Percentiles rank a stretch among this genome's conserved stretches.
Evolutionary conservation across 371 early-diverging fungal species (phyloP).

Genomic region (Haplosporangium sp.): DNA sequence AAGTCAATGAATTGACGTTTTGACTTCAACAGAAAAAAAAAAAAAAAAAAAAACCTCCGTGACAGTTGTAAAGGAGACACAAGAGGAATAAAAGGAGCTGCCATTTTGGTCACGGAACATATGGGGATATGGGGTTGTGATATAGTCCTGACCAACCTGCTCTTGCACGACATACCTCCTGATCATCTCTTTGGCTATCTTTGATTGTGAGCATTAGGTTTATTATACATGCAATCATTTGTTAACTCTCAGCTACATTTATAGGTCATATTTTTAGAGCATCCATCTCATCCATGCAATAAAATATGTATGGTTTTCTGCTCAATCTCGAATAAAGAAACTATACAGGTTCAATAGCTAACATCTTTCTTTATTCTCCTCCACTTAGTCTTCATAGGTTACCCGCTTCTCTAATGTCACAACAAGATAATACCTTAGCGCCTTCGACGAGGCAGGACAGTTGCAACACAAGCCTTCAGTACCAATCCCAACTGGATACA

Average conservation of each 20-base stretch:
- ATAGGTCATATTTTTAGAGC: background rate
- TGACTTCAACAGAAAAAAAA: too few relatives aligned
- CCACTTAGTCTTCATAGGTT: background rate
- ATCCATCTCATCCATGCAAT: background rate
- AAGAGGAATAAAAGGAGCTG: slow-evolving; percentile 7
- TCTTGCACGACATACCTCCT: background rate
- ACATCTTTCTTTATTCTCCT: background rate
- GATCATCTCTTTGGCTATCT: background rate
- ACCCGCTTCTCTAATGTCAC: slow-evolving; percentile 3
- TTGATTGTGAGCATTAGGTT: background rate
- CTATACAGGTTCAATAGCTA: too few relatives aligned
- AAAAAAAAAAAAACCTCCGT: slow-evolving; percentile 2
- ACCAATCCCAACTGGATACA: slow-evolving; percentile 40
- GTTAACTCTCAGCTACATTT: background rate
- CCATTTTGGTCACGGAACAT: slow-evolving; percentile 2
- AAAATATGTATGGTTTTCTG: too few relatives aligned
- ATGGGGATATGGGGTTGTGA: background rate
- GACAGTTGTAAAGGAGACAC: background rate
- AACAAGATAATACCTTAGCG: slow-evolving; percentile 4
- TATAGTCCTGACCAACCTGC: background rate
- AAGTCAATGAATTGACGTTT: background rate
- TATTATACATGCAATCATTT: background rate
- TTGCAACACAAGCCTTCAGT: slow-evolving; percentile 9
- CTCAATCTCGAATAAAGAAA: too few relatives aligned
- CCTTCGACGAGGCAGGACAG: background rate